Percentiles rank a stretch among this genome's conserved stretches.
These are phyloP conservation scores for Phaeosphaeria sp. DNA, from an alignment of 2,329 filamentous ascomycete species.

Conservation along the genomic window DNA sequence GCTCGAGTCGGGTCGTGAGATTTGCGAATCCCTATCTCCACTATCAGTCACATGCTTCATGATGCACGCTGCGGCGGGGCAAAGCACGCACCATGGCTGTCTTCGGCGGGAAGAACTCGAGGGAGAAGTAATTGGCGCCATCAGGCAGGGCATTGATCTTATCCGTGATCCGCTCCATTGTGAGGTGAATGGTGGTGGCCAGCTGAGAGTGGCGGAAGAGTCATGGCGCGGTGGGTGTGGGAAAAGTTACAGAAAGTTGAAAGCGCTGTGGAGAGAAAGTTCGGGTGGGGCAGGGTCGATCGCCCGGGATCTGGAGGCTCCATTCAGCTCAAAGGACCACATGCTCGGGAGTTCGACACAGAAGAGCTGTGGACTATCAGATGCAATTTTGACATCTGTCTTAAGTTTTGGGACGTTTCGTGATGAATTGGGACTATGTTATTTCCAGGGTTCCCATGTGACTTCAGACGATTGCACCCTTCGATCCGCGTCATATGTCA, in stretches of 20 bases:
- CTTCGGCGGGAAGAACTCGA: slow-evolving; percentile 99
- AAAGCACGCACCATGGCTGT: slow-evolving; percentile 74
- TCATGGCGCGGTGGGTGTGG: slow-evolving; percentile 36
- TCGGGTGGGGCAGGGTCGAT: slow-evolving; percentile 29
- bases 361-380: background rate
- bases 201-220: slow-evolving; percentile 19
- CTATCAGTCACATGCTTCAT: slow-evolving; percentile 11
- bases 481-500: no score
- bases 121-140: slow-evolving; percentile 86
- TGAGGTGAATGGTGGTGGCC: slow-evolving; percentile 2
- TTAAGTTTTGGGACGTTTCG: no score
- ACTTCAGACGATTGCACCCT: no score
- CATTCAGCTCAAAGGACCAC: slow-evolving; percentile 10
- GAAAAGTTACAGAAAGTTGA: slow-evolving; percentile 29
- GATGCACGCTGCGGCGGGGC: slow-evolving; percentile 23
- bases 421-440: no score
- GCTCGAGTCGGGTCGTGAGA: slow-evolving; percentile 87
- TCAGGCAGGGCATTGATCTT: slow-evolving; percentile 90
- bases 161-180: slow-evolving; percentile 77
- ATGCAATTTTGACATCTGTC: background rate
- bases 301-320: slow-evolving; percentile 22
- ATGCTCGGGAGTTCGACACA: background rate
- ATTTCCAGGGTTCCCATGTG: no score
- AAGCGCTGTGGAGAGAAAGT: slow-evolving; percentile 27
- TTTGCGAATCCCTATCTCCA: slow-evolving; percentile 78